Conservation (phyloP, 768 basidiomycete species). For the Boletales sp. region DNA sequence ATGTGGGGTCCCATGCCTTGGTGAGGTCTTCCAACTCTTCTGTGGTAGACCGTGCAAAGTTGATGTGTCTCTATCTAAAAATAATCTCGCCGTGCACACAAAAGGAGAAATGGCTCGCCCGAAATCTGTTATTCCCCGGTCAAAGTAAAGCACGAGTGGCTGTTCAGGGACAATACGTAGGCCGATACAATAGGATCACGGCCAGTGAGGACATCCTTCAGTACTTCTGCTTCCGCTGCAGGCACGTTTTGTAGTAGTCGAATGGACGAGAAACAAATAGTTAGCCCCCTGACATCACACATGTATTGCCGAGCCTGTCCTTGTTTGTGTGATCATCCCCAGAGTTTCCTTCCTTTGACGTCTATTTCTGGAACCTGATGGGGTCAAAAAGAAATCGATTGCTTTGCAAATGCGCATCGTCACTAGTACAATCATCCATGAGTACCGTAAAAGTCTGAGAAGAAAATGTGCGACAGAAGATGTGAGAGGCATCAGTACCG, state of each 20-base stretch:
- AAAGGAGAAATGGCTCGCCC: not conserved
- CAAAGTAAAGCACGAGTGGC: not conserved
- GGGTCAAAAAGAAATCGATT: not conserved
- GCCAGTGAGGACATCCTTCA: not conserved
- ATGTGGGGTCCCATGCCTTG: slow-evolving; percentile 36
- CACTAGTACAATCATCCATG: not conserved
- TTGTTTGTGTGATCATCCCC: too few species aligned
- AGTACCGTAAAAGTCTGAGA: not conserved
- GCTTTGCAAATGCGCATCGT: not conserved
- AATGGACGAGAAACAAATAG: too few species aligned
- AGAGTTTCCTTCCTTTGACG: too few species aligned
- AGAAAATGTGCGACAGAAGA: not conserved
- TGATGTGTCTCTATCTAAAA: not conserved
- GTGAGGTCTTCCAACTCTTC: slow-evolving; percentile 23
- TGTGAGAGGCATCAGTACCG: not conserved
- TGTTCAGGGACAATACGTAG: not conserved
- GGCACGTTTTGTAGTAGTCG: too few species aligned
- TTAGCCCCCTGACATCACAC: too few species aligned
- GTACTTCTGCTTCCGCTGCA: not conserved
- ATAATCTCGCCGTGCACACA: not conserved
- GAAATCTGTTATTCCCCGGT: not conserved
- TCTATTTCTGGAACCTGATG: too few species aligned
- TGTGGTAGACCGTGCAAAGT: not conserved
- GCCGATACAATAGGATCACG: not conserved
- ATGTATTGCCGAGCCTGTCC: too few species aligned